phyloP scores from a whole-genome alignment of 2,329 filamentous ascomycete genomes.

The Neonectria punicea region DNA sequence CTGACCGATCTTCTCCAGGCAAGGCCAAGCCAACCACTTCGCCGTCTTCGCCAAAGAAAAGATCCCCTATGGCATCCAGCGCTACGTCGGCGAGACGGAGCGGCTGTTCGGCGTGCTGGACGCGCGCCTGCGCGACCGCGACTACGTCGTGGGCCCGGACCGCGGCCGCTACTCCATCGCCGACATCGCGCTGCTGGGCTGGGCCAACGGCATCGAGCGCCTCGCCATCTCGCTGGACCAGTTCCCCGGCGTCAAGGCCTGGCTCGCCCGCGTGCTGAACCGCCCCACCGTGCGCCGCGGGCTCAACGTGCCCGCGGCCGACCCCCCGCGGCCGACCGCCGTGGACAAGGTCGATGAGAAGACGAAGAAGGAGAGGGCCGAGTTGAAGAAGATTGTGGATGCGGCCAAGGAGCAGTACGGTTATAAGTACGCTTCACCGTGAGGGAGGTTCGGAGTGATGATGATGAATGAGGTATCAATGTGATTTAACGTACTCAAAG shows the following conservation, averaged over 20 bases:
- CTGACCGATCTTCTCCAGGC: conserved; percentile 56
- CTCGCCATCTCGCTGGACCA: conserved; percentile 59
- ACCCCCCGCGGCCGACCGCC: conserved; percentile 26
- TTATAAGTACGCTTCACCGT: conserved; percentile 56
- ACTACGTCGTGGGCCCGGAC: conserved; percentile 64
- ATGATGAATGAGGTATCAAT: too few species aligned
- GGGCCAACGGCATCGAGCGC: conserved; percentile 64
- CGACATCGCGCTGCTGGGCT: conserved; percentile 79
- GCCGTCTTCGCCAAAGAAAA: conserved; percentile 72
- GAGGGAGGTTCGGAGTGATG: too few species aligned
- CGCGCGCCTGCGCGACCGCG: conserved; percentile 65
- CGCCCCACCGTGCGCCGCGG: conserved; percentile 79
- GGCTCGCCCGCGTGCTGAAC: conserved; percentile 75
- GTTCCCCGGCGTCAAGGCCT: conserved; percentile 78
- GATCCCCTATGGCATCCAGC: conserved; percentile 76
- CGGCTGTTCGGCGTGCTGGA: conserved; percentile 80
- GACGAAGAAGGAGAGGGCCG: conserved; percentile 34
- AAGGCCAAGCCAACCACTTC: conserved; percentile 83
- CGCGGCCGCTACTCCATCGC: conserved; percentile 71
- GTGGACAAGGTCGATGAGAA: conserved; percentile 36
- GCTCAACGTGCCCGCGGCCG: conserved; percentile 70
- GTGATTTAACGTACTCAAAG: neutral
- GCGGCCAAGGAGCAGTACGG: conserved; percentile 58
- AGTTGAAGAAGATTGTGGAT: conserved; percentile 47
- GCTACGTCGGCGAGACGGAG: conserved; percentile 80